Evolutionary conservation across 2,329 filamentous ascomycete species (phyloP).

Genomic region (Lomentospora prolificans): DNA sequence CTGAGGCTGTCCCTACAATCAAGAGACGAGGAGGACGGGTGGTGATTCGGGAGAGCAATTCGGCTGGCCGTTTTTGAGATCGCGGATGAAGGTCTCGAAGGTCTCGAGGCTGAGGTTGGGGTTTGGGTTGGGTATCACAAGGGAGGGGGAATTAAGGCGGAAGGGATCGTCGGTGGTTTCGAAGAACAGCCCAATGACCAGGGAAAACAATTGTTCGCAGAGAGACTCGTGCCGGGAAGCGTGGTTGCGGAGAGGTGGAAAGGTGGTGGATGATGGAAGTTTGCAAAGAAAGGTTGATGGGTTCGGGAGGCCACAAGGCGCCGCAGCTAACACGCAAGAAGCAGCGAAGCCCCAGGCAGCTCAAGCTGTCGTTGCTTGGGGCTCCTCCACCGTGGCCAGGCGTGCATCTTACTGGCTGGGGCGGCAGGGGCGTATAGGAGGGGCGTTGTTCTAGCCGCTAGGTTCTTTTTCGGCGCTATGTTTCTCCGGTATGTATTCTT

Average conservation of each 20-base stretch:
- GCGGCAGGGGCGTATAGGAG: not conserved
- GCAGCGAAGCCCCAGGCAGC: conserved; percentile 7
- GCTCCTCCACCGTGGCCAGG: not conserved
- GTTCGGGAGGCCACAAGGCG: conserved; percentile 3
- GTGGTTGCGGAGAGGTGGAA: not conserved
- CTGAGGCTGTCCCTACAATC: not conserved
- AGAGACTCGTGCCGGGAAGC: not conserved
- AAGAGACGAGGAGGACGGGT: not conserved
- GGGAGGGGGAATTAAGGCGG: not conserved
- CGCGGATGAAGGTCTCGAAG: not conserved
- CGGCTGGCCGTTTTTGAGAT: not conserved
- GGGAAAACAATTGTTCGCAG: not conserved
- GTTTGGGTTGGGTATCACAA: not conserved
- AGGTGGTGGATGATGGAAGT: not conserved
- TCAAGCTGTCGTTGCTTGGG: conserved; percentile 9
- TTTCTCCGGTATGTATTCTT: not conserved
- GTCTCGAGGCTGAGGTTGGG: not conserved
- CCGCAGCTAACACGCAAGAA: conserved; percentile 6
- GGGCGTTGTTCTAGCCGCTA: not conserved
- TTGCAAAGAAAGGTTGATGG: not conserved
- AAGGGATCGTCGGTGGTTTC: not conserved
- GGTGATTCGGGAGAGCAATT: not conserved
- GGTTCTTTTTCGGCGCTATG: not conserved
- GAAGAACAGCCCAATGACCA: not conserved
- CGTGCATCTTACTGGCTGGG: conserved; percentile 4